Base-by-base conservation (phyloP, 2,329 filamentous ascomycete genomes). In the Colletotrichum paranaense region DNA sequence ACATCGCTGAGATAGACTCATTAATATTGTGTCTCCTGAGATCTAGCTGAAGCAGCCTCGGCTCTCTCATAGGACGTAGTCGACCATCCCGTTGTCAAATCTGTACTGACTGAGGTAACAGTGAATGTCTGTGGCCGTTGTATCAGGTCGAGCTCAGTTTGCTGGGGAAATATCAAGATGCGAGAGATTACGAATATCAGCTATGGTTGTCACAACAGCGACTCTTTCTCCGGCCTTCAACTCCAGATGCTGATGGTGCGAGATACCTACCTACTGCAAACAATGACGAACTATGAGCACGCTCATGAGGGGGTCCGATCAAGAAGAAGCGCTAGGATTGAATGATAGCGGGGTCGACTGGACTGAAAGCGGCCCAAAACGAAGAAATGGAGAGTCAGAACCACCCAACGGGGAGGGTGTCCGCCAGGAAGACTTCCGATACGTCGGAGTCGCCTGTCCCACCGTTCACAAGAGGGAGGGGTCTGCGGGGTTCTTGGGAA, bases 401-500 rank as follows among this genome's bases (percentile, higher is more conserved):
- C 59, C 42, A 22, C 59, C 28, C 58, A 26, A 16, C 52, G n/a
- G 42, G 24, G 56, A 66, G 70, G 49, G 26, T 70, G 60, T 69
- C 67, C 57, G 14, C 26, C 60, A 63, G 70, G 66, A 73, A 73
- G 70, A 62, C 70, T 70, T 73, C 70, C 70, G 70, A 70, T 73
- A 73, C 70, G 70, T 52, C 62, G 24, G 52, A 56, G 49, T 49
- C 35, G 32, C 46, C 28, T 56, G 46, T 70, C 70, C 70, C 60
- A 62, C 67, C 70, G 42, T 59, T 32, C 70, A 73, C 56, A 62
- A 68, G 46, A 63, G 38, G 53, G 46, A 63, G 38, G 53, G 60
- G 56, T 60, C 62, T 70, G 67, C 66, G 56, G 70, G 67, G 67
- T 52, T 65, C 46, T 65, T 30, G 66, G 67, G 30, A 73, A 73